Evolutionary conservation across 176 grass and related monocot species (phyloP).

Genomic region (Rhynchospora pubera): DNA sequence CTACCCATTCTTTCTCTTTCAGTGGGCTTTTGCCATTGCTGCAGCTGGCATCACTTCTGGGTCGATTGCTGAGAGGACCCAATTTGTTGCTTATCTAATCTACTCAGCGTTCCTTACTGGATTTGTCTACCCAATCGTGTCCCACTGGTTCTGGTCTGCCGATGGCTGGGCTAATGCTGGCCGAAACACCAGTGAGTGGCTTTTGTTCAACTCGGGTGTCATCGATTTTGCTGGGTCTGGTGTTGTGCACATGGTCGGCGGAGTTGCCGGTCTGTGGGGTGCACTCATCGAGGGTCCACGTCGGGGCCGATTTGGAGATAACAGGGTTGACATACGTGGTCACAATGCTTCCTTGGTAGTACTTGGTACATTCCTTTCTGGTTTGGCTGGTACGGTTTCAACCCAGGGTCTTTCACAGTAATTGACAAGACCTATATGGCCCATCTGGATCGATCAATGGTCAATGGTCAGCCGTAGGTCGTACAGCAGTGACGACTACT

Average conservation of each 20-base stretch:
- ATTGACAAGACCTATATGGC: conserved; percentile 60
- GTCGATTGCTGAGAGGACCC: conserved; percentile 85
- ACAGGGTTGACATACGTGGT: conserved; percentile 15
- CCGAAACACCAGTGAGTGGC: conserved; percentile 10
- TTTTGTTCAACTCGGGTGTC: conserved; percentile 54
- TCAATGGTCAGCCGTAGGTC: conserved; percentile 65
- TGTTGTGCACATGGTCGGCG: conserved; percentile 67
- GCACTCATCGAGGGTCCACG: conserved; percentile 66
- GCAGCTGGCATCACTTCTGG: conserved; percentile 82
- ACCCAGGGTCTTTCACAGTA: conserved; percentile 54
- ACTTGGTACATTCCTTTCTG: conserved; percentile 58
- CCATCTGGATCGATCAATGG: conserved; percentile 40
- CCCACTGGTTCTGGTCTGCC: conserved; percentile 72
- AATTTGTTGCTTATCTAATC: conserved; percentile 77
- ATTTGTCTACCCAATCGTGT: conserved; percentile 83
- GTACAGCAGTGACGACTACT: conserved; percentile 57
- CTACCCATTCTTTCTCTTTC: conserved; percentile 80
- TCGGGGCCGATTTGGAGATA: conserved; percentile 43
- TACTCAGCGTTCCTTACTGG: conserved; percentile 88
- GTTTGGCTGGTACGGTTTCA: conserved; percentile 74
- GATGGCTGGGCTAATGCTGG: conserved; percentile 51
- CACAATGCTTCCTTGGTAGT: conserved; percentile 70
- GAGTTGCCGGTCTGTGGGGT: conserved; percentile 60
- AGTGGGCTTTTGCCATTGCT: conserved; percentile 93
- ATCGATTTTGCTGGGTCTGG: conserved; percentile 79